A percentile compares a stretch with the other conserved stretches of the same genome.
Conservation (phyloP, 306 rosid genomes). For the Elaeagnus macrophylla region DNA sequence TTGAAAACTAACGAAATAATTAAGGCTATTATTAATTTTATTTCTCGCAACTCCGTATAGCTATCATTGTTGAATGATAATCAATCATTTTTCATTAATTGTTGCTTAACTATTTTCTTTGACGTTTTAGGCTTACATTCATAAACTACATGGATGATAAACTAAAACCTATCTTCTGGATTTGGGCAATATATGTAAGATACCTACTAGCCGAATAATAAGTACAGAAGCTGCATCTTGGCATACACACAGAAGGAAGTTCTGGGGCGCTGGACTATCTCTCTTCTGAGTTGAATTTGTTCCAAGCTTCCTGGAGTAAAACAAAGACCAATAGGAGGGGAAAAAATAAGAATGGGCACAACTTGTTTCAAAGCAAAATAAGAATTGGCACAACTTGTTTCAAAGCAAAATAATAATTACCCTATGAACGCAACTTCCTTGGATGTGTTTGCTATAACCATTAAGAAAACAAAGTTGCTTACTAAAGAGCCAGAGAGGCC, state of each 20-base stretch:
- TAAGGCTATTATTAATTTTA: too few species aligned
- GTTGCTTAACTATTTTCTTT: slow-evolving; percentile 11
- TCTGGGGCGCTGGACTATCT: slow-evolving; percentile 31
- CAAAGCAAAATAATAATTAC: not conserved
- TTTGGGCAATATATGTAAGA: slow-evolving; percentile 2
- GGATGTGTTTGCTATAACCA: too few species aligned
- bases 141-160: slow-evolving; percentile 10
- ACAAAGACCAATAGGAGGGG: slow-evolving; percentile 5
- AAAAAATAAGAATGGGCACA: not conserved
- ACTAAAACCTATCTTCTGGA: slow-evolving; percentile 1
- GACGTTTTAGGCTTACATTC: slow-evolving; percentile 18
- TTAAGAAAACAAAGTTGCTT: not conserved
- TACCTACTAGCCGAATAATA: slow-evolving; percentile 20
- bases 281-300: slow-evolving; percentile 90
- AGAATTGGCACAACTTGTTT: not conserved
- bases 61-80: not conserved
- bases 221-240: slow-evolving; percentile 18
- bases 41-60: too few species aligned
- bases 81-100: slow-evolving; percentile 10
- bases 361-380: not conserved
- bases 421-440: too few species aligned
- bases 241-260: slow-evolving; percentile 3
- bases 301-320: slow-evolving; percentile 83
- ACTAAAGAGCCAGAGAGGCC: not conserved
- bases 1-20: too few species aligned